phyloP scores from a whole-genome alignment of 768 basidiomycete species.

The Hericium erinaceus region DNA sequence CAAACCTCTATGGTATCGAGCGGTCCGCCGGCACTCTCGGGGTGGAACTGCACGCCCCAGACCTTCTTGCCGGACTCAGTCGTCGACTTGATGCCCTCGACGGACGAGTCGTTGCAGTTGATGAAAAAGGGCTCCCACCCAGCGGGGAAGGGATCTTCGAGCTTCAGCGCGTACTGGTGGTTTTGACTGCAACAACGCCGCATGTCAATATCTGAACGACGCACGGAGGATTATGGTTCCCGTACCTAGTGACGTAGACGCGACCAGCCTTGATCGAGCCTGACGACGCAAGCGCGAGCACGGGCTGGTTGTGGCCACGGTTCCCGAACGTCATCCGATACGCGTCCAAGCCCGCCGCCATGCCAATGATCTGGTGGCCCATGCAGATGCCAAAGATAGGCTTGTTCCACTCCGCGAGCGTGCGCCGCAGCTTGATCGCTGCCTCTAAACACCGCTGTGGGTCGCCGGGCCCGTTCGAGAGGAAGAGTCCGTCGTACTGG shows the following conservation, averaged over 20 bases:
- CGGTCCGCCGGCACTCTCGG: constrained; percentile 96
- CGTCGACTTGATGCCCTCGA: constrained; percentile 97
- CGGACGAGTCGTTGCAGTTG: constrained; percentile 98
- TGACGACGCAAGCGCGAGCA: constrained; percentile 86
- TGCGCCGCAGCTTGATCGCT: constrained; percentile 68
- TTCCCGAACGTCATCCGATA: constrained; percentile 99
- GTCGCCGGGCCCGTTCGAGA: constrained; percentile 95
- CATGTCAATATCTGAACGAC: constrained; percentile 2
- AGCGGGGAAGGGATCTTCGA: constrained; percentile 90
- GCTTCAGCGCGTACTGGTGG: constrained; percentile 93
- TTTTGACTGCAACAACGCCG: constrained; percentile 56
- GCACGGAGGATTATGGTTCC: background rate
- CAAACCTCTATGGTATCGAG: constrained; percentile 93
- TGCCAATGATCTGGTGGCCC: constrained; percentile 97
- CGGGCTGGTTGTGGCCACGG: constrained; percentile 98
- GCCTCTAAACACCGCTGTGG: constrained; percentile 85
- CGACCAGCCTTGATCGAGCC: constrained; percentile 93
- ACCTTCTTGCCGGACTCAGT: constrained; percentile 79
- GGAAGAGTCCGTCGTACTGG: constrained; percentile 88
- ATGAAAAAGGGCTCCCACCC: constrained; percentile 99
- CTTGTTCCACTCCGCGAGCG: constrained; percentile 81
- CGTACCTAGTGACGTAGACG: constrained; percentile 90
- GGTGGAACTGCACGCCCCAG: constrained; percentile 99
- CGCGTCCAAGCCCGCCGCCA: constrained; percentile 93
- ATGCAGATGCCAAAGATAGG: constrained; percentile 98